Conservation (phyloP, 805 yeast species). For the Wickerhamiella occidentalis region DNA sequence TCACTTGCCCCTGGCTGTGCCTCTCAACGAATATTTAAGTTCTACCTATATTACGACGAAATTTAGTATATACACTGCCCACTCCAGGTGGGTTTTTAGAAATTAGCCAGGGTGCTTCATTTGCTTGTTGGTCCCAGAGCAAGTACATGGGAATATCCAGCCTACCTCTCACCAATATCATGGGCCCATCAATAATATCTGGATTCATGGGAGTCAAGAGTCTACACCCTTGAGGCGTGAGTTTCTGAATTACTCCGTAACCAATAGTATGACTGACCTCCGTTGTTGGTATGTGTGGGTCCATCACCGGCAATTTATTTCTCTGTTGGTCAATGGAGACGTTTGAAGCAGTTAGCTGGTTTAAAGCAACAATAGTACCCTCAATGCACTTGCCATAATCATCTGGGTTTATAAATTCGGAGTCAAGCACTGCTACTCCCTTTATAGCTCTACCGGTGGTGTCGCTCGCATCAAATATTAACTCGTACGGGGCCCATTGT, state of each 20-base stretch:
- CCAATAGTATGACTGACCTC: conserved; percentile 33
- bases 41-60: conserved; percentile 41
- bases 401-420: conserved; percentile 21
- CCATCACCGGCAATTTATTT: not conserved
- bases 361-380: conserved; percentile 28
- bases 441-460: conserved; percentile 24
- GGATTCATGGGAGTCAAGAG: conserved; percentile 38
- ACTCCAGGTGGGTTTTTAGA: conserved; percentile 22
- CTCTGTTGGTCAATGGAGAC: not conserved
- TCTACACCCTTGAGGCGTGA: conserved; percentile 39
- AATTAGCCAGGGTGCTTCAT: conserved; percentile 36
- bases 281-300: conserved; percentile 5
- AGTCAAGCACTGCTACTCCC: conserved; percentile 17
- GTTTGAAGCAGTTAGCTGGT: conserved; percentile 4
- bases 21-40: not conserved
- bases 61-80: conserved; percentile 46
- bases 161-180: conserved; percentile 47
- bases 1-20: no score
- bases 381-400: conserved; percentile 24
- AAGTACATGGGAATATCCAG: conserved; percentile 56
- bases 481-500: conserved; percentile 24
- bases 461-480: conserved; percentile 17
- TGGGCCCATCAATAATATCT: conserved; percentile 18
- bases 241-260: conserved; percentile 54
- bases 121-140: conserved; percentile 29